A percentile compares a stretch with the other conserved stretches of the same genome.
phyloP scores from a whole-genome alignment of 495 filamentous ascomycete species.

The Antarctomyces pellizariae region DNA sequence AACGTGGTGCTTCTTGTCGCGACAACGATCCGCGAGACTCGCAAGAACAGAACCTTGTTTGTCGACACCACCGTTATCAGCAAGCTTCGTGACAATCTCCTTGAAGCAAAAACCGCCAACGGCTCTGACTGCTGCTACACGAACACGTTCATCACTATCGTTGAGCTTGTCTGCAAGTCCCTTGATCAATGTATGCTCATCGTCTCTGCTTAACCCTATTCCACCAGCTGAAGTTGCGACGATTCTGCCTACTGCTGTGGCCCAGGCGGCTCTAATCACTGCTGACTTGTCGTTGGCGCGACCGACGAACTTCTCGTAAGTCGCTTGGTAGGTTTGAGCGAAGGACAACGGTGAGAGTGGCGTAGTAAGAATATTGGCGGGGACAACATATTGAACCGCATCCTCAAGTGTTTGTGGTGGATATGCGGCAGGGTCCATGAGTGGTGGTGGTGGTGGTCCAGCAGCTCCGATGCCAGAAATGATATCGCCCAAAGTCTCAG shows the following conservation, averaged over 20 bases:
- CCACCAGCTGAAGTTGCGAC: conserved; percentile 61
- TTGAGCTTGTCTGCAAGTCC: conserved; percentile 57
- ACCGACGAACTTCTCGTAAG: conserved; percentile 62
- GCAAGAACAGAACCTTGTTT: conserved; percentile 47
- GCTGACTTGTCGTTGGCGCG: conserved; percentile 67
- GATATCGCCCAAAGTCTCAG: conserved; percentile 86
- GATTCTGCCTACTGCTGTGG: conserved; percentile 62
- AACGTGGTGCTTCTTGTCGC: conserved; percentile 63
- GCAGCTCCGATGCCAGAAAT: conserved; percentile 76
- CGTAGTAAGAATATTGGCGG: conserved; percentile 45
- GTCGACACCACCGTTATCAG: conserved; percentile 42
- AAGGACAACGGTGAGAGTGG: conserved; percentile 70
- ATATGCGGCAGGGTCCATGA: conserved; percentile 58
- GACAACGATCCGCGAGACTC: conserved; percentile 66
- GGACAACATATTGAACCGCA: conserved; percentile 22
- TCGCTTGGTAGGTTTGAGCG: conserved; percentile 46
- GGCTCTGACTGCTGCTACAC: conserved; percentile 63
- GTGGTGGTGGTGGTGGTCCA: conserved; percentile 48
- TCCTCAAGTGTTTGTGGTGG: conserved; percentile 47
- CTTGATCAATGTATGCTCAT: conserved; percentile 48
- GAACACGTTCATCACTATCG: conserved; percentile 76
- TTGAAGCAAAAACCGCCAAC: conserved; percentile 54
- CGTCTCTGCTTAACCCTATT: conserved; percentile 53
- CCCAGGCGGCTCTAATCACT: conserved; percentile 64
- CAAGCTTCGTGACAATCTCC: conserved; percentile 61